Evolutionary conservation across 2,329 filamentous ascomycete genomes (phyloP).

Genomic region (Ceratocystis albifundus): DNA sequence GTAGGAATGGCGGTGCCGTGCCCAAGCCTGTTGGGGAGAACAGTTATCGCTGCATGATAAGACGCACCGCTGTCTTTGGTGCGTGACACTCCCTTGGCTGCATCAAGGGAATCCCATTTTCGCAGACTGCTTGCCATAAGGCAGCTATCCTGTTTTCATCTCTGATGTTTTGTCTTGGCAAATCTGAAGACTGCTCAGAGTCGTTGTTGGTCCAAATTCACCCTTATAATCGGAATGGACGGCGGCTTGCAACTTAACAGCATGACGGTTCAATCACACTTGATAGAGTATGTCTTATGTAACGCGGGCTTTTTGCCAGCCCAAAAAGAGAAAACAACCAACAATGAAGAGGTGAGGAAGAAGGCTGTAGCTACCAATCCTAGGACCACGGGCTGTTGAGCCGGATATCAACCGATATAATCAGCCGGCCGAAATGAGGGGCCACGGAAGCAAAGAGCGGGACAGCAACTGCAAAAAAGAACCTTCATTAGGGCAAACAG

Average conservation of each 20-base stretch:
- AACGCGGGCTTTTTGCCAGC: too few relatives aligned
- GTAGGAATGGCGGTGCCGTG: neutral
- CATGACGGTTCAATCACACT: too few relatives aligned
- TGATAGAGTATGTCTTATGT: too few relatives aligned
- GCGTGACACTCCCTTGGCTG: neutral
- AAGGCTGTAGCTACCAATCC: neutral
- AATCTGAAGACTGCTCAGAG: too few relatives aligned
- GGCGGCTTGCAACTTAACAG: too few relatives aligned
- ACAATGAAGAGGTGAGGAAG: neutral
- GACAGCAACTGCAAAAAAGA: neutral
- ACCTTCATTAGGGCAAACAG: neutral
- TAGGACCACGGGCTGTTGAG: neutral
- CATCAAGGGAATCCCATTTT: neutral
- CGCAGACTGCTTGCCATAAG: too few relatives aligned
- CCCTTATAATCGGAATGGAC: too few relatives aligned
- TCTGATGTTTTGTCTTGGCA: too few relatives aligned
- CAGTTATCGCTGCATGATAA: neutral
- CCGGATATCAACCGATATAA: neutral
- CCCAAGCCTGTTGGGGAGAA: neutral
- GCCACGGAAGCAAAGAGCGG: neutral
- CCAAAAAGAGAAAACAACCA: too few relatives aligned
- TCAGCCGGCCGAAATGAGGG: neutral
- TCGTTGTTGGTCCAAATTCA: too few relatives aligned
- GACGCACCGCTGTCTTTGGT: neutral
- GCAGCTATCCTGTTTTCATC: too few relatives aligned